phyloP scores from a whole-genome alignment of 257 asterid genomes.

The Salvia rosmarinus region DNA sequence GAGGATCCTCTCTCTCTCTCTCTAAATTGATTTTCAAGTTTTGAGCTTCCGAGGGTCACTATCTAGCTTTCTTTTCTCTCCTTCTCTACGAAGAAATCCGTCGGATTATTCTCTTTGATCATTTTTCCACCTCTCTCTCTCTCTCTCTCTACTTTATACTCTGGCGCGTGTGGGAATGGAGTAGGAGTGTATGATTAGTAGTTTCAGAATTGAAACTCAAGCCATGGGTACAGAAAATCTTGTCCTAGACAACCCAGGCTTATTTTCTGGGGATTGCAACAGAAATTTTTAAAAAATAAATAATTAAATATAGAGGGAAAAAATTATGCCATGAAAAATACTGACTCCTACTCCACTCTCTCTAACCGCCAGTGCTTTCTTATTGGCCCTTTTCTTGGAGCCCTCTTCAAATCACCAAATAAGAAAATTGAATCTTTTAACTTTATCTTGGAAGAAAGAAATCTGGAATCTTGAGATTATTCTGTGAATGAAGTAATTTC shows the following conservation, averaged over 20 bases:
- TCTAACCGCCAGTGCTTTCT: constrained; percentile 59
- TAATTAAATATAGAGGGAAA: background rate
- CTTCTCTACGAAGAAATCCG: constrained; percentile 53
- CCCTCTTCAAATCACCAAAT: constrained; percentile 29
- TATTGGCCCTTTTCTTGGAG: constrained; percentile 52
- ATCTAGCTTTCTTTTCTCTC: constrained; percentile 41
- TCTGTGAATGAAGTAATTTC: background rate
- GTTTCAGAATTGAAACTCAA: constrained; percentile 39
- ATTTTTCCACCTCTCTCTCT: constrained; percentile 35
- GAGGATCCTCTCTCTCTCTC: constrained; percentile 40
- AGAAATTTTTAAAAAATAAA: background rate
- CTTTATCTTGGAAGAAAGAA: background rate
- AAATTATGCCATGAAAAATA: constrained; percentile 23
- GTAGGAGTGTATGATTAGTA: constrained; percentile 36
- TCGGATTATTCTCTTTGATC: constrained; percentile 48
- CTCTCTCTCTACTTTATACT: background rate
- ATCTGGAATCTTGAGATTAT: background rate
- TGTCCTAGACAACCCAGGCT: constrained; percentile 52
- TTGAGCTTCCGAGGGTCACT: constrained; percentile 43
- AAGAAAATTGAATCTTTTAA: background rate
- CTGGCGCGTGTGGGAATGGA: constrained; percentile 10
- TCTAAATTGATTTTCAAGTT: background rate
- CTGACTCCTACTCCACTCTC: constrained; percentile 60
- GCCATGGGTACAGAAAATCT: constrained; percentile 47
- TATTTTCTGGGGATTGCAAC: constrained; percentile 52